phyloP scores from a whole-genome alignment of 2,329 filamentous ascomycete genomes.

The Stachybotrys chlorohalonatus region DNA sequence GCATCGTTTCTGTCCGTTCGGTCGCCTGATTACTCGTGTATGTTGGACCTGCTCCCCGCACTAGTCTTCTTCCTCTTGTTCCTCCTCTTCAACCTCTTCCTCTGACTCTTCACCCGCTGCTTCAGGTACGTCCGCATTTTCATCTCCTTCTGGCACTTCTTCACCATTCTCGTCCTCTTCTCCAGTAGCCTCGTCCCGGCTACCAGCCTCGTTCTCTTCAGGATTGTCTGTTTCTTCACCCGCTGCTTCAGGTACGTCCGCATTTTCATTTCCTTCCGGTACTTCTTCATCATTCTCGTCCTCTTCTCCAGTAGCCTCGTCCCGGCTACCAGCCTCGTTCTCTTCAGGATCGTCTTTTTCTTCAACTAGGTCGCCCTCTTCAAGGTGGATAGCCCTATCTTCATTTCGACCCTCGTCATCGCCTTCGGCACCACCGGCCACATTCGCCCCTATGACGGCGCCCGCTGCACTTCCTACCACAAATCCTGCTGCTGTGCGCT shows the following conservation, averaged over 20 bases:
- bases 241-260: neutral
- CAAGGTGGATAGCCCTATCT: neutral
- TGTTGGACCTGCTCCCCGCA: neutral
- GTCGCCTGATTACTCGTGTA: too few species aligned
- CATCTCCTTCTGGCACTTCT: neutral
- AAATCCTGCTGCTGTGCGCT: neutral
- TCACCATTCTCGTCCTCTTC: too few species aligned
- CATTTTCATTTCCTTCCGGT: neutral
- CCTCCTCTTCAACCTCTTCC: conserved; percentile 1
- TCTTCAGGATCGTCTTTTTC: neutral
- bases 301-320: too few species aligned
- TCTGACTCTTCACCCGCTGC: neutral
- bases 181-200: too few species aligned
- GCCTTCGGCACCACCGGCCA: neutral
- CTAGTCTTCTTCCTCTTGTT: neutral
- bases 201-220: neutral
- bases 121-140: neutral
- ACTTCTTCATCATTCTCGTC: too few species aligned
- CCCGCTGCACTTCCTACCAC: neutral
- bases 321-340: neutral
- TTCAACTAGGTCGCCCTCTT: neutral
- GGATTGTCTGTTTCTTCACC: neutral
- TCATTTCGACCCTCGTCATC: neutral
- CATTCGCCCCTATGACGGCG: neutral
- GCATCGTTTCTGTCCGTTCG: too few species aligned